Base-by-base conservation (phyloP, 2,329 filamentous ascomycete genomes). In the Elsinoe batatas region DNA sequence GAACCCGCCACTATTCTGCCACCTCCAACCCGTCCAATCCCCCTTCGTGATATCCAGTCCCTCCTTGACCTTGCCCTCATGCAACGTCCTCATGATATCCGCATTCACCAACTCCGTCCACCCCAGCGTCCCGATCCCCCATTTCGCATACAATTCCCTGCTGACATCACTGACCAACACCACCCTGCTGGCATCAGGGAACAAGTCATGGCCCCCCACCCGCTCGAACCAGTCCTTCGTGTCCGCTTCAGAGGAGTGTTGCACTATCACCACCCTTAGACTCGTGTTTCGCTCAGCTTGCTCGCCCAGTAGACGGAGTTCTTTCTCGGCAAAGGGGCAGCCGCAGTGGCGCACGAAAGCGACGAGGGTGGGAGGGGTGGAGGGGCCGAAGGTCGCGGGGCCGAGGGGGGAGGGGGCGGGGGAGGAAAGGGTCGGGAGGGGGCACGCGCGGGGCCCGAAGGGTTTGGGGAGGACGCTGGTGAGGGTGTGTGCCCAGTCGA, bases 261-360 rank as follows among this genome's bases (percentile, higher is more conserved):
- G 84, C 13, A 86, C 71, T 44, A 82, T 82, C 51, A 85, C 67
- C 71, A 79, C 84, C 63, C 77, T 72, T 10, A 83, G 67, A 20
- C 72, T 67, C 10, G 71, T 69, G 65, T 83, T 69, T 33, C 70
- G 63, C 37, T 71, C 69, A 12, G 82, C 81, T 57, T 80, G 66
- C 42, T 72, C 67, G 43, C 79, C 75, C 30, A 87, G 71, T 32
- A 65, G 62, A 56, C 74, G 73, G 68, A 85, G 67, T 7, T 67
- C 68, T 50, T 68, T 67, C 56, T 69, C 67, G 3, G 67, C 76
- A 85, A 85, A 87, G 10, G 85, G 85, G 71, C 84, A 87, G 33
- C 85, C 85, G 65, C 84, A 88, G 66, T 88, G 84, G 33, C 85
- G 76, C 5, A 89, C 74, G 63, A 89, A 89, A 13, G 81, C 76